Evolutionary conservation across 805 yeast species (phyloP).

Genomic region (Debaryomyces tyrocola): DNA sequence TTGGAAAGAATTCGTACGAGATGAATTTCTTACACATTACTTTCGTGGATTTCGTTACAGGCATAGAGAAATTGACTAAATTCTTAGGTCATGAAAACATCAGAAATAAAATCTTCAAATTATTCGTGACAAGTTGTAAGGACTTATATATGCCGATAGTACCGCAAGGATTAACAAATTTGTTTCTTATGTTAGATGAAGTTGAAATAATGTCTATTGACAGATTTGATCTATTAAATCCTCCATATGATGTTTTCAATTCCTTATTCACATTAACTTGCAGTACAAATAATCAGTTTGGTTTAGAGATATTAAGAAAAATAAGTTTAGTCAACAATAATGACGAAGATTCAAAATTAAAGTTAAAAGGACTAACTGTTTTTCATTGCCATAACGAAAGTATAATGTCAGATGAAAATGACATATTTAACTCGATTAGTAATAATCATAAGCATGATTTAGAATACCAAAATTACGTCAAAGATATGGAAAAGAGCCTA

Average conservation of each 20-base stretch:
- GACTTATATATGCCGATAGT: constrained; percentile 24
- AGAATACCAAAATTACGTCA: constrained; percentile 10
- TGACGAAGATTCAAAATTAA: constrained; percentile 19
- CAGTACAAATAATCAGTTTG: constrained; percentile 31
- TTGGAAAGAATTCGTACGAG: constrained; percentile 22
- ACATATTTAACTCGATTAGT: constrained; percentile 1
- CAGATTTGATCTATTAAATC: constrained; percentile 17
- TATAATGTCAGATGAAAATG: constrained; percentile 11
- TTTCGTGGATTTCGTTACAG: constrained; percentile 25
- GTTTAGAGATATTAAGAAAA: constrained; percentile 25
- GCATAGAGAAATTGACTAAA: constrained; percentile 22
- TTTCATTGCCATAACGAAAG: constrained; percentile 33
- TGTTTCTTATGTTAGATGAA: constrained; percentile 33
- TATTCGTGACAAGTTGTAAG: constrained; percentile 23
- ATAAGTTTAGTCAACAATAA: constrained; percentile 16
- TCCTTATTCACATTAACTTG: constrained; percentile 29
- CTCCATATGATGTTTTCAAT: constrained; percentile 21
- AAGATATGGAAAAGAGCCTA: constrained; percentile 17
- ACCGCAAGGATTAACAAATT: constrained; percentile 29
- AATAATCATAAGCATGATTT: constrained; percentile 1
- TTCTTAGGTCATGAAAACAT: constrained; percentile 23
- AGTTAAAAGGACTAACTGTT: constrained; percentile 26
- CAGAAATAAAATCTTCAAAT: constrained; percentile 27
- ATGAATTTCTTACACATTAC: constrained; percentile 33
- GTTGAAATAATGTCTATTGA: constrained; percentile 19